phyloP scores from a whole-genome alignment of 306 rosid species.

The Cicer judaicum region DNA sequence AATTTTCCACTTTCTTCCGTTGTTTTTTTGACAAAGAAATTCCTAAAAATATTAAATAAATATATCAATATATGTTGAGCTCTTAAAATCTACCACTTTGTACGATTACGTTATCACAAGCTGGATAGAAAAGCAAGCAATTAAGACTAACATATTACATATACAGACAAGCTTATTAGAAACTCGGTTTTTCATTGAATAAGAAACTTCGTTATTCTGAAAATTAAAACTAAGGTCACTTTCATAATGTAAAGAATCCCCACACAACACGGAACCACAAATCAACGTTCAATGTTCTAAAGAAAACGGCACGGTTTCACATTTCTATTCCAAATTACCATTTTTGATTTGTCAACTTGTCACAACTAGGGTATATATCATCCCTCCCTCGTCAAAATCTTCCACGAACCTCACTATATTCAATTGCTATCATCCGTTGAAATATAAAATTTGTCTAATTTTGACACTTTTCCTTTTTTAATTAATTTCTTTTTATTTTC shows the following conservation, averaged over 20 bases:
- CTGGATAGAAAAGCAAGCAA: no score
- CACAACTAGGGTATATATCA: background rate
- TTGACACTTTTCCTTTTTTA: no score
- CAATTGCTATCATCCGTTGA: no score
- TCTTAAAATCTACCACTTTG: no score
- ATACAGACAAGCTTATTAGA: background rate
- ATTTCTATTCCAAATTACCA: conserved; percentile 44
- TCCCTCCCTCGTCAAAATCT: background rate
- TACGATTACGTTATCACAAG: no score
- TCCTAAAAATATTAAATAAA: no score
- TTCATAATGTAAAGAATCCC: conserved; percentile 40
- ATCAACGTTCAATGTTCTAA: conserved; percentile 40
- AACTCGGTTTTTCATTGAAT: background rate
- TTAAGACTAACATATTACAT: background rate
- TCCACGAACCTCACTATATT: background rate
- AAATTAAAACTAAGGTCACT: conserved; percentile 17
- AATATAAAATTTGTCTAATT: no score
- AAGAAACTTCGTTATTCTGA: background rate
- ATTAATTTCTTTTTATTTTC: no score
- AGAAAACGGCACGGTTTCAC: conserved; percentile 46
- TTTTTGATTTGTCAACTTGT: conserved; percentile 13
- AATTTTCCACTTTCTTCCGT: no score
- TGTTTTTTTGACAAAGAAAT: no score
- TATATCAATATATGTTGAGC: no score
- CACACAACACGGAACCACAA: conserved; percentile 39